These are phyloP conservation scores for Emiliania huxleyi DNA, from an alignment of 78 protist species.

Conservation along the genomic window DNA sequence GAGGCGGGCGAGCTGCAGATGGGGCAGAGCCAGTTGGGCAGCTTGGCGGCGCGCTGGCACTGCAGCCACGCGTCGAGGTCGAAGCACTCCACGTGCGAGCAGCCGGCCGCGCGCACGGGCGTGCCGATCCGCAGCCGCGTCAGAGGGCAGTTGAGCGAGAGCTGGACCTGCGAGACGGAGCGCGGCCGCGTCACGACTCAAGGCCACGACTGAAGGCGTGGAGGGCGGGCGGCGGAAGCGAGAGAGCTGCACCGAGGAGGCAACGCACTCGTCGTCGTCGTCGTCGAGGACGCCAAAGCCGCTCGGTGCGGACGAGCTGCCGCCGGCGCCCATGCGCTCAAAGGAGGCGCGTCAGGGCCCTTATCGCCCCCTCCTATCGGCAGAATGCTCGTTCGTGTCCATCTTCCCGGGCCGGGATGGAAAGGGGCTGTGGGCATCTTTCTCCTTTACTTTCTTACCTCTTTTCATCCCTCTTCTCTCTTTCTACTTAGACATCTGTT, in stretches of 20 bases:
- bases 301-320: no score
- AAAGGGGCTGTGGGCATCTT: no score
- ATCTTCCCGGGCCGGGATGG: no score
- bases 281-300: not conserved
- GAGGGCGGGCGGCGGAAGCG: not conserved
- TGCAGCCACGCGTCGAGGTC: not conserved
- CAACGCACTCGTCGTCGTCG: not conserved
- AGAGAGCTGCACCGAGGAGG: not conserved
- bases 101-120: not conserved
- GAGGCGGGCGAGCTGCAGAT: not conserved
- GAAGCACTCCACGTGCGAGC: not conserved
- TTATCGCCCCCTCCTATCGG: no score
- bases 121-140: not conserved
- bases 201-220: no score
- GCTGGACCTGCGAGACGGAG: no score
- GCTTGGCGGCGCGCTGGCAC: not conserved
- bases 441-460: no score
- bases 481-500: no score
- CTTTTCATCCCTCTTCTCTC: no score
- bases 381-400: no score
- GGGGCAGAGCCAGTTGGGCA: not conserved
- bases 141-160: not conserved
- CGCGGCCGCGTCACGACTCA: no score
- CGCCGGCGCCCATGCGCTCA: not conserved
- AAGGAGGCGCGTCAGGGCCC: not conserved